Evolutionary conservation across 2,329 filamentous ascomycete genomes (phyloP), one percentile per base, ranked within the genome.

Genomic region (Fusarium sp.): DNA sequence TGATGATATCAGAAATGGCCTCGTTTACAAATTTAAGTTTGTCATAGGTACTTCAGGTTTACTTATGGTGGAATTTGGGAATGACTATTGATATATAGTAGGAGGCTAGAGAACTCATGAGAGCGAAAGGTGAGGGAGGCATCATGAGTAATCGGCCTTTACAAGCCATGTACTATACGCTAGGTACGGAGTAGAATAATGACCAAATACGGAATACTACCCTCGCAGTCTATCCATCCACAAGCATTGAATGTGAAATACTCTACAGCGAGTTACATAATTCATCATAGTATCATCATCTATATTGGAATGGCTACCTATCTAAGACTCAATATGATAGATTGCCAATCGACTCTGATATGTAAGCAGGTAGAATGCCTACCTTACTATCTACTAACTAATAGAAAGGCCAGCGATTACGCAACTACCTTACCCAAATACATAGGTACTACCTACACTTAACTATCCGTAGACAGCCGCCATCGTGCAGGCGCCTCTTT

Each of bases 71-170:
- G 24, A 54, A 55, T 41, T n/a, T 26, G 20, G 51, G 24, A 28
- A 39, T 9, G 35, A 24, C 35, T 33, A 36, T 28, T 22, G 28
- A n/a, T 51, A 18, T 18, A 26, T 35, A 6, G 17, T 24, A 35
- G 48, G 26, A n/a, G 17, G 13, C 31, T 15, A 38, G 10, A 54
- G 49, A 26, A 38, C 28, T 68, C 48, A 47, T 42, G 38, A 60
- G 41, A 24, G 48, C 17, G 31, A 36, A 35, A 15, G 52, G 20
- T 26, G 24, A 28, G 24, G 22, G 28, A 31, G 9, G 28, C 24
- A 63, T 54, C 42, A 47, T 69, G 33, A 69, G 65, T n/a, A 56
- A 49, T 39, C 31, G n/a, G 36, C 31, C 20, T 35, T 31, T 39
- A 51, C 20, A 26, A 44, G 54, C 28, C 6, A 26, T 26, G 26